A percentile compares a stretch with the other conserved stretches of the same genome.
These are phyloP conservation scores for Calvatia gigantea DNA, from an alignment of 768 basidiomycete species.

Conservation along the genomic window DNA sequence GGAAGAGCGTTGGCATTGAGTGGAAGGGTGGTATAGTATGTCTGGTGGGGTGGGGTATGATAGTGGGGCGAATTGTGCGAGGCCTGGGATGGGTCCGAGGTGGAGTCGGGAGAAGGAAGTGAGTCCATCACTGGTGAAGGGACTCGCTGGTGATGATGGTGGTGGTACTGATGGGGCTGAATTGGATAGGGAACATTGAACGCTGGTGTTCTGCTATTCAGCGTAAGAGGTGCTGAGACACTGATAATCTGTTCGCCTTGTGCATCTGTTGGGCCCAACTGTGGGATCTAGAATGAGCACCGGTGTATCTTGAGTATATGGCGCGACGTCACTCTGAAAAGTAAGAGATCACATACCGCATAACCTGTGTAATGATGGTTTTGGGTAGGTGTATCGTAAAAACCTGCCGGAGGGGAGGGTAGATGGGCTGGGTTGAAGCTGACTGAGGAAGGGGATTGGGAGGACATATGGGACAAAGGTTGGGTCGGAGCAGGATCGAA, in stretches of 20 bases:
- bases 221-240: neutral
- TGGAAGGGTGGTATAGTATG: neutral
- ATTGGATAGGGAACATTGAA: neutral
- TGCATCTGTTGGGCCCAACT: neutral
- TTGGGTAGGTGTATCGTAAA: neutral
- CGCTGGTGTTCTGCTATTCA: neutral
- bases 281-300: neutral
- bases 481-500: neutral
- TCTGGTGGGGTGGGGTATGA: neutral
- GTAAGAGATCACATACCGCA: neutral
- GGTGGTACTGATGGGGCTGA: neutral
- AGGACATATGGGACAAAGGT: neutral
- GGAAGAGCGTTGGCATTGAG: neutral
- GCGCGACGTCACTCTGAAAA: neutral
- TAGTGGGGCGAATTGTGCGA: neutral
- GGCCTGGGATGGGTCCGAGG: neutral
- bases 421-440: neutral
- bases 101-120: neutral
- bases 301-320: neutral
- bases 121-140: slow-evolving; percentile 8
- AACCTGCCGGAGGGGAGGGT: neutral
- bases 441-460: neutral
- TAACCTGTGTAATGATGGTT: neutral
- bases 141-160: neutral
- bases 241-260: neutral